A percentile compares a stretch with the other conserved stretches of the same genome.
phyloP scores from a whole-genome alignment of 768 basidiomycete genomes.

The Sporobolomyces roseus region DNA sequence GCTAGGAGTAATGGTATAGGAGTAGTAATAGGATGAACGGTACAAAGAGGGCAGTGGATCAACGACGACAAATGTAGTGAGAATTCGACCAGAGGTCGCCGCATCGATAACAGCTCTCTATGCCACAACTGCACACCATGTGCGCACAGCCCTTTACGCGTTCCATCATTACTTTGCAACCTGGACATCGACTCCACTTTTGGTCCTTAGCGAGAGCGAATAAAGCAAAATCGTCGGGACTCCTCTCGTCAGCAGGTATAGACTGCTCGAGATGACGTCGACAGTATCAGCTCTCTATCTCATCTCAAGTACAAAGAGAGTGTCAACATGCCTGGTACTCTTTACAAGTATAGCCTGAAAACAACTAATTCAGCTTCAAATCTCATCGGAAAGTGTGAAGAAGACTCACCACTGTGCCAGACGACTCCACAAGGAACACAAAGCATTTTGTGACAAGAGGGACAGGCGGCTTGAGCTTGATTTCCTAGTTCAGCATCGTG shows the following conservation, averaged over 20 bases:
- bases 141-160: not conserved
- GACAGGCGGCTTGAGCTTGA: not conserved
- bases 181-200: constrained; percentile 7
- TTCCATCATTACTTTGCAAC: constrained; percentile 17
- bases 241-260: constrained; percentile 1
- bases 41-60: no score
- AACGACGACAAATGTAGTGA: not conserved
- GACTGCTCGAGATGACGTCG: not conserved
- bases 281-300: no score
- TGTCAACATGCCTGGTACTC: not conserved
- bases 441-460: not conserved
- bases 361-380: no score
- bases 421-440: not conserved
- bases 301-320: not conserved
- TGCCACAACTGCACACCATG: constrained; percentile 2
- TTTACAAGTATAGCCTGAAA: constrained; percentile 5
- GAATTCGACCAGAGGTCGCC: not conserved
- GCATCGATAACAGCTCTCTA: constrained; percentile 8
- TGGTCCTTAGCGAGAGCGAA: not conserved
- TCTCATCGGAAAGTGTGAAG: not conserved
- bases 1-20: no score
- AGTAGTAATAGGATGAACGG: no score
- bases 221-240: constrained; percentile 5
- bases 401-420: constrained; percentile 9
- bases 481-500: not conserved